A percentile compares a stretch with the other conserved stretches of the same genome.
These are phyloP conservation scores for Calocera cornea DNA, from an alignment of 768 basidiomycete species.

Conservation along the genomic window DNA sequence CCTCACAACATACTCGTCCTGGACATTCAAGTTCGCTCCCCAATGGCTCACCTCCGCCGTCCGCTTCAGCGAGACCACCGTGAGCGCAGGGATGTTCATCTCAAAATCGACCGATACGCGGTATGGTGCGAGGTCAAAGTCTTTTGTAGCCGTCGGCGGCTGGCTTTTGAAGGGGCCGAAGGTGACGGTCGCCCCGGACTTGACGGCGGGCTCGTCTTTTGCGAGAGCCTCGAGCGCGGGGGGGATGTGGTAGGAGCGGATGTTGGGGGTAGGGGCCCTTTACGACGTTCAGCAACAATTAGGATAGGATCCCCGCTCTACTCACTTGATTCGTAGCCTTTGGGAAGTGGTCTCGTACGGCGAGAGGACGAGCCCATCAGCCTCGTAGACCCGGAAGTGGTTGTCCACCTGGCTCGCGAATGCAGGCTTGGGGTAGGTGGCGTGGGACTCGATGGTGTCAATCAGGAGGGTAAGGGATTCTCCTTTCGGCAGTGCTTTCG, in stretches of 20 bases:
- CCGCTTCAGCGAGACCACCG: slow-evolving; percentile 58
- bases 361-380: slow-evolving; percentile 68
- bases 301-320: too few relatives aligned
- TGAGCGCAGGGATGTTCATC: slow-evolving; percentile 68
- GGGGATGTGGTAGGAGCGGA: slow-evolving; percentile 61
- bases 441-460: slow-evolving; percentile 65
- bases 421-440: slow-evolving; percentile 61
- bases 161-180: slow-evolving; percentile 80
- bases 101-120: slow-evolving; percentile 62
- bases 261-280: slow-evolving; percentile 57
- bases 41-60: slow-evolving; percentile 89
- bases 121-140: slow-evolving; percentile 49
- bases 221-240: slow-evolving; percentile 46
- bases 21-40: slow-evolving; percentile 87
- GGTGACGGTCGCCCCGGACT: slow-evolving; percentile 66
- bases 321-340: slow-evolving; percentile 75
- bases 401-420: slow-evolving; percentile 59
- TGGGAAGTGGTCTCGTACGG: slow-evolving; percentile 72
- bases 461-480: slow-evolving; percentile 63
- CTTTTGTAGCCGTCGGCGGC: slow-evolving; percentile 42
- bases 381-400: slow-evolving; percentile 64
- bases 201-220: slow-evolving; percentile 38
- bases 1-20: slow-evolving; percentile 72
- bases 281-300: neutral
- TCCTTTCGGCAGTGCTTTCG: slow-evolving; percentile 43